Percentiles rank a stretch among this genome's conserved stretches.
phyloP scores from a whole-genome alignment of 148 eudicot genomes.

The Rhododendron henanense region DNA sequence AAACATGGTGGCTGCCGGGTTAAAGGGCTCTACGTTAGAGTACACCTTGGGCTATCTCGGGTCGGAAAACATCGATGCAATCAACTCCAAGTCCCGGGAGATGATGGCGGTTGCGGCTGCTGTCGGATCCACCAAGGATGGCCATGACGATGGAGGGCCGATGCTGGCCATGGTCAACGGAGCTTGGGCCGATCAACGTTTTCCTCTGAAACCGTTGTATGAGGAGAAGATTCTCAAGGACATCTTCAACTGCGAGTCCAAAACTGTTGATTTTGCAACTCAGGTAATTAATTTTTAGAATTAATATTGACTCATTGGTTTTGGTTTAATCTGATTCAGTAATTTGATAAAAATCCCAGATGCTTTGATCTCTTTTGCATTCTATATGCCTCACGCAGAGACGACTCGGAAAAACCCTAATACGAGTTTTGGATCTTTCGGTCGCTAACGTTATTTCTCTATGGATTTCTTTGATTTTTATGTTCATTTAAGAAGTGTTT shows the following conservation, averaged over 20 bases:
- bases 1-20: neutral
- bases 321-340: no score
- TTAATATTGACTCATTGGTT: no score
- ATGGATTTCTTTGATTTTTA: no score
- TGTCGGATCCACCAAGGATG: neutral
- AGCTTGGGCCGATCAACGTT: neutral
- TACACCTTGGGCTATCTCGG: neutral
- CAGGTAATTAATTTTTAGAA: neutral
- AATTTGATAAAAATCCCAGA: no score
- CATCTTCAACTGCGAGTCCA: neutral
- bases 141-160: neutral
- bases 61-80: neutral
- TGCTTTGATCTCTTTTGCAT: no score
- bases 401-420: no score
- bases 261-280: neutral
- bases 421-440: neutral
- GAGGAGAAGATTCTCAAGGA: neutral
- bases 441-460: no score
- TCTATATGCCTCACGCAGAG: no score
- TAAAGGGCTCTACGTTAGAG: neutral
- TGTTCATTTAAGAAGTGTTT: no score
- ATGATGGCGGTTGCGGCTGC: neutral
- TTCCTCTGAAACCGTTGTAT: neutral
- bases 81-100: neutral
- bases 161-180: constrained; percentile 3